Conservation (phyloP, 176 grass and related monocot species). For the Eremochloa ophiuroides region DNA sequence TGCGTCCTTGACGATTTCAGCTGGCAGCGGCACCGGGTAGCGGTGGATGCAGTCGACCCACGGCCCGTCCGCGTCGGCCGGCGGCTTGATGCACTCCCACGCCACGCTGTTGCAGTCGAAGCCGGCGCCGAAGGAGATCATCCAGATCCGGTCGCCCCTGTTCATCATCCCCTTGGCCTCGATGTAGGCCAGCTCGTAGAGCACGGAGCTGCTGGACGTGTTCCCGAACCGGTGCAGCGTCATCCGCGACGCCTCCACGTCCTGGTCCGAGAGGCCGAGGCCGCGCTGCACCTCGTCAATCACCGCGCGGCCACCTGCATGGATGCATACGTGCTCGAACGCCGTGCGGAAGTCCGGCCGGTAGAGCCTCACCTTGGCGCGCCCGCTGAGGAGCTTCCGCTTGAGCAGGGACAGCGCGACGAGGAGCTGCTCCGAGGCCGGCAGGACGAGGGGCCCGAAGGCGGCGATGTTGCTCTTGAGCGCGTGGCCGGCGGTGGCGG, state of each 20-base stretch:
- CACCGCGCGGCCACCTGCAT: conserved; percentile 9
- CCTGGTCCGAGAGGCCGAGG: conserved; percentile 6
- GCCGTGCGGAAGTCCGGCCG: conserved; percentile 46
- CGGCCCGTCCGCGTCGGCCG: neutral
- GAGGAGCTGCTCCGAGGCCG: conserved; percentile 36
- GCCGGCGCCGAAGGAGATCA: conserved; percentile 21
- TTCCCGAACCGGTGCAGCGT: conserved; percentile 34
- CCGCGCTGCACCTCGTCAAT: conserved; percentile 3
- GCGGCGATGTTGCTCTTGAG: conserved; percentile 39
- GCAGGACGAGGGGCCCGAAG: conserved; percentile 38
- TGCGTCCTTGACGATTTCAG: neutral
- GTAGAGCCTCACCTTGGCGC: conserved; percentile 28
- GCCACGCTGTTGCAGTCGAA: conserved; percentile 14
- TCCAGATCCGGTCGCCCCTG: conserved; percentile 22
- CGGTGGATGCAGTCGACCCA: conserved; percentile 13
- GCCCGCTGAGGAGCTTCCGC: conserved; percentile 25
- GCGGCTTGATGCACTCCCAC: conserved; percentile 13
- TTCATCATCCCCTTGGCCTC: conserved; percentile 22
- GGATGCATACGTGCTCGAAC: conserved; percentile 33
- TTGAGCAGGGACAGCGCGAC: conserved; percentile 21
- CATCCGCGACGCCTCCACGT: conserved; percentile 30
- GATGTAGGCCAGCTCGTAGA: conserved; percentile 16
- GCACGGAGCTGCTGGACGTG: conserved; percentile 23
- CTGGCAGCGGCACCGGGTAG: conserved; percentile 19
- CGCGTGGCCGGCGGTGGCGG: conserved; percentile 27